phyloP scores from a whole-genome alignment of 2,329 filamentous ascomycete genomes.

The Ceratocystis colombiana region DNA sequence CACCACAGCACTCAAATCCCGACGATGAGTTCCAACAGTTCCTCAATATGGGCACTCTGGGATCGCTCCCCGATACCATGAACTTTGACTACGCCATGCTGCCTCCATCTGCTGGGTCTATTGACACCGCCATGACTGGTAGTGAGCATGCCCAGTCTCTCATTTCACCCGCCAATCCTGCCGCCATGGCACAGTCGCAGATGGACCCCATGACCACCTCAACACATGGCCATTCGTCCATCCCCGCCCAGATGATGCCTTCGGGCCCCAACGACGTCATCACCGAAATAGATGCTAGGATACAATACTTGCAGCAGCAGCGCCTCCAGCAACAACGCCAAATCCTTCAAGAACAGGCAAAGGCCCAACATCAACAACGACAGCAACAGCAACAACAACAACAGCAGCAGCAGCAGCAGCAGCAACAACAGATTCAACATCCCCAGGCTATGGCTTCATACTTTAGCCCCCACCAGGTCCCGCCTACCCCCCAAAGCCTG shows the following conservation, averaged over 20 bases:
- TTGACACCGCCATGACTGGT: slow-evolving; percentile 44
- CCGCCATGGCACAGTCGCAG: slow-evolving; percentile 21
- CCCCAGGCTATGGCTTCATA: slow-evolving; percentile 38
- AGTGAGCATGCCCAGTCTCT: slow-evolving; percentile 34
- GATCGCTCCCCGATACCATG: slow-evolving; percentile 43
- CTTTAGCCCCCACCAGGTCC: slow-evolving; percentile 48
- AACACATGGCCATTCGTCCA: slow-evolving; percentile 39
- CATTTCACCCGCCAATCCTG: slow-evolving; percentile 28
- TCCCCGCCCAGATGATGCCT: slow-evolving; percentile 40
- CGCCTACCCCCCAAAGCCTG: slow-evolving; percentile 70
- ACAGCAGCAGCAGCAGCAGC: slow-evolving; percentile 47
- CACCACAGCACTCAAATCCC: slow-evolving; percentile 38
- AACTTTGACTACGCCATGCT: slow-evolving; percentile 47
- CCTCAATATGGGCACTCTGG: slow-evolving; percentile 50
- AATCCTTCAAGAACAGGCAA: slow-evolving; percentile 46
- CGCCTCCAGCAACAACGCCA: slow-evolving; percentile 50
- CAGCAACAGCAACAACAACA: slow-evolving; percentile 37
- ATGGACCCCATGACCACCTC: slow-evolving; percentile 29
- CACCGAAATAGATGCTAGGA: slow-evolving; percentile 53
- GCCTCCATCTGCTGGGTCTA: slow-evolving; percentile 33
- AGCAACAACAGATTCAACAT: slow-evolving; percentile 37
- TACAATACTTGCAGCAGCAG: slow-evolving; percentile 55
- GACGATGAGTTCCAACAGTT: slow-evolving; percentile 58
- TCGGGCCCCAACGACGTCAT: slow-evolving; percentile 43
- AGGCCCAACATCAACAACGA: slow-evolving; percentile 42